phyloP scores from a whole-genome alignment of 192 early-diverging fungal genomes.

The Martensiomyces pterosporus region DNA sequence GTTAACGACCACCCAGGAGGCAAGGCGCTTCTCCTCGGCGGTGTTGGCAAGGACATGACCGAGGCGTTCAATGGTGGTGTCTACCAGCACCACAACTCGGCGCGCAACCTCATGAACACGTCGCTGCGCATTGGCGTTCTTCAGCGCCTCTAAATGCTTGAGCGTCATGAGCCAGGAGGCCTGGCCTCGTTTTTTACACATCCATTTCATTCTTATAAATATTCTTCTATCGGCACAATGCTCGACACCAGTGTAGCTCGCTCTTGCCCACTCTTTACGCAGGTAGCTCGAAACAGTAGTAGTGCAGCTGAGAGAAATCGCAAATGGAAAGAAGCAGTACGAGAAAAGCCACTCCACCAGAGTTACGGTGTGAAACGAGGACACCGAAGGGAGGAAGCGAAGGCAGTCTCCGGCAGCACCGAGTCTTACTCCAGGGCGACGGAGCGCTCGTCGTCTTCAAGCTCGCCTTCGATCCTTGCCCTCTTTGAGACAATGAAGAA shows the following conservation, averaged over 20 bases:
- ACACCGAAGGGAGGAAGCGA: too few species aligned
- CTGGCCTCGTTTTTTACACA: not conserved
- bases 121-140: conserved; percentile 48
- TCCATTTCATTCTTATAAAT: not conserved
- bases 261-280: too few species aligned
- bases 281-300: too few species aligned
- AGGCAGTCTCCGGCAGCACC: too few species aligned
- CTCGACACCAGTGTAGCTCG: too few species aligned
- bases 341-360: too few species aligned
- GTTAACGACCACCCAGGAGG: conserved; percentile 90
- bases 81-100: conserved; percentile 87
- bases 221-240: too few species aligned
- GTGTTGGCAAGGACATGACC: conserved; percentile 83
- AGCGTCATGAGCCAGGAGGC: too few species aligned
- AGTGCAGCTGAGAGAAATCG: too few species aligned
- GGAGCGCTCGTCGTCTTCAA: conserved; percentile 26
- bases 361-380: too few species aligned
- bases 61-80: conserved; percentile 85
- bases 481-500: conserved; percentile 52
- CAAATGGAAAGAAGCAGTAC: too few species aligned
- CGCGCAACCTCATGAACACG: conserved; percentile 67
- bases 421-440: conserved; percentile 24
- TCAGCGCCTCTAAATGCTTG: conserved; percentile 21
- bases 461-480: conserved; percentile 19
- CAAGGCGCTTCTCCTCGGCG: conserved; percentile 59